Evolutionary conservation across 768 basidiomycete species (phyloP).

Genomic region (Phanerochaete sordida): DNA sequence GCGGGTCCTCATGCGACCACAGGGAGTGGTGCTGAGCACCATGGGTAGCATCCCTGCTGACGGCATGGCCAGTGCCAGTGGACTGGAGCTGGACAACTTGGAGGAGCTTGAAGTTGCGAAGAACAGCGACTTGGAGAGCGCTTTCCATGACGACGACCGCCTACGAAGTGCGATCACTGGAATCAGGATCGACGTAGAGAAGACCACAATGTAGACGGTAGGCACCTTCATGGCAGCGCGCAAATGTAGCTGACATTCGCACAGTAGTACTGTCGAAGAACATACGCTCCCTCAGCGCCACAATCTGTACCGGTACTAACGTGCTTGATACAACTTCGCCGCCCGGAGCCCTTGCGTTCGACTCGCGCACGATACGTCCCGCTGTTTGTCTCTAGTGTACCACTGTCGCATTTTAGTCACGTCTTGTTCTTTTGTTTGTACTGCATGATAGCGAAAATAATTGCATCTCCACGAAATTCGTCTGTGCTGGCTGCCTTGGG

Average conservation of each 20-base stretch:
- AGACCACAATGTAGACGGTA: constrained; percentile 25
- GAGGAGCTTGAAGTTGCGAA: constrained; percentile 15
- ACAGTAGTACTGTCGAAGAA: neutral
- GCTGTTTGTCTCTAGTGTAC: neutral
- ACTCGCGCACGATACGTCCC: neutral
- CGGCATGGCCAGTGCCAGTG: constrained; percentile 17
- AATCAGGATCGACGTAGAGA: constrained; percentile 30
- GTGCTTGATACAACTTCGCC: neutral
- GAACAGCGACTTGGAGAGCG: constrained; percentile 17
- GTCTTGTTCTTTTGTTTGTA: neutral
- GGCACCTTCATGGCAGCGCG: neutral
- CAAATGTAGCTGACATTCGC: neutral
- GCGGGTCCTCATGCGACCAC: constrained; percentile 21
- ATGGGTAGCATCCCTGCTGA: constrained; percentile 25
- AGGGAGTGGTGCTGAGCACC: constrained; percentile 27
- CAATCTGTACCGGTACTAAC: neutral
- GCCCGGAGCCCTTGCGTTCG: neutral
- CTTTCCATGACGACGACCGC: neutral
- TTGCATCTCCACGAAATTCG: neutral
- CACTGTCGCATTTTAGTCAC: neutral
- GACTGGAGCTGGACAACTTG: constrained; percentile 24
- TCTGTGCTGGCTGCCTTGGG: no score
- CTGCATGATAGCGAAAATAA: neutral
- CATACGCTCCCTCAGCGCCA: neutral
- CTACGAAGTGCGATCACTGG: constrained; percentile 17